Conservation (phyloP, 2,329 filamentous ascomycete genomes). For the Botryotinia narcissicola region DNA sequence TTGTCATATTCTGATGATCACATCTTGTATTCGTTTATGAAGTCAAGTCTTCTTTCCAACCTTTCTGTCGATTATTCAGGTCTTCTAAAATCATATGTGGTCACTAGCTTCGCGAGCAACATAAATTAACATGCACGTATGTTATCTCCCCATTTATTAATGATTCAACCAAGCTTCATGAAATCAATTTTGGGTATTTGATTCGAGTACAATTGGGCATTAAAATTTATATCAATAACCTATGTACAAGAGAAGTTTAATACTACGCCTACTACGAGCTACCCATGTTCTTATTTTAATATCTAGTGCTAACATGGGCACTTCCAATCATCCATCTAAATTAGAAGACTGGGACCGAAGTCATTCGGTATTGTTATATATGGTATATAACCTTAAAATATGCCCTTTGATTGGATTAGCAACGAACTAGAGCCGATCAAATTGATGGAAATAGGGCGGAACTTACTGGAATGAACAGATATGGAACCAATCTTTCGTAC, state of each 20-base stretch:
- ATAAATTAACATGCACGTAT: not conserved
- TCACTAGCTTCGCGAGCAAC: not conserved
- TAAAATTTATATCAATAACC: constrained; percentile 9
- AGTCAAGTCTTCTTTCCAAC: not conserved
- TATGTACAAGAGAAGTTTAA: constrained; percentile 15
- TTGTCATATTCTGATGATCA: not conserved
- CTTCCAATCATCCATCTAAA: not conserved
- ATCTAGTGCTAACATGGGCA: not conserved
- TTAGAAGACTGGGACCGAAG: not conserved
- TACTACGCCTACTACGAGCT: not conserved
- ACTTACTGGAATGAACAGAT: constrained; percentile 74
- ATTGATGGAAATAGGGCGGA: not conserved
- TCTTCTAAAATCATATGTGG: not conserved
- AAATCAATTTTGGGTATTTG: too few species aligned
- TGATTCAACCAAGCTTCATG: not conserved
- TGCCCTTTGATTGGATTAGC: constrained; percentile 2
- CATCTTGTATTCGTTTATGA: not conserved
- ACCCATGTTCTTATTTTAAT: not conserved
- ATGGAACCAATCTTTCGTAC: constrained; percentile 77
- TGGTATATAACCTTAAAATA: constrained; percentile 2
- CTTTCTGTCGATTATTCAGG: not conserved
- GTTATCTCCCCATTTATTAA: not conserved
- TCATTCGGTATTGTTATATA: not conserved
- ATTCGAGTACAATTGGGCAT: constrained; percentile 8
- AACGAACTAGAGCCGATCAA: not conserved